Conservation (phyloP, 2,329 filamentous ascomycete species). For the Cercospora nicotianae region DNA sequence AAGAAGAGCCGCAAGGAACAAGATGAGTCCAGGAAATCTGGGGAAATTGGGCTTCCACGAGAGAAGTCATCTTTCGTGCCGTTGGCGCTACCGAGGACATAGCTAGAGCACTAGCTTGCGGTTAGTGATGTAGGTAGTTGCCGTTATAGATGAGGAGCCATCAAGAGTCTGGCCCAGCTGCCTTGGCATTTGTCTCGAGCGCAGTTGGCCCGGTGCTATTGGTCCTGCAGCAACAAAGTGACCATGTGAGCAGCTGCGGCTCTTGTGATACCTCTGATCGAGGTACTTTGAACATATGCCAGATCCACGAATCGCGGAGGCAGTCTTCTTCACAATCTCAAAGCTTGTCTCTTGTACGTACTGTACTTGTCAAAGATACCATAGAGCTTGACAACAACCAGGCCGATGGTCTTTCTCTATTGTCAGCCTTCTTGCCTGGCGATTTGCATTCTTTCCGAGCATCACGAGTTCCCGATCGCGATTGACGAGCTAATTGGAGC, state of each 20-base stretch:
- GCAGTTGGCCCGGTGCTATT: background rate
- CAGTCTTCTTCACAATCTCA: background rate
- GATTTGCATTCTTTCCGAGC: background rate
- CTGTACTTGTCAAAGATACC: background rate
- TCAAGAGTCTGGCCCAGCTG: background rate
- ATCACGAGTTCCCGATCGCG: background rate
- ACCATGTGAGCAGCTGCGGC: background rate
- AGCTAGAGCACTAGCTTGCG: background rate
- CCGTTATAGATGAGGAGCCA: background rate
- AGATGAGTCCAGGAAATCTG: background rate
- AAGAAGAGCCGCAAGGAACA: background rate
- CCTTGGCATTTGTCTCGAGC: background rate
- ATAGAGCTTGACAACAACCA: background rate
- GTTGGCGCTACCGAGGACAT: background rate
- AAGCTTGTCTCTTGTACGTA: background rate
- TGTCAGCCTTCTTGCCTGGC: background rate
- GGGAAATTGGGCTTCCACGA: conserved; percentile 6
- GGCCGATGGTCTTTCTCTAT: background rate
- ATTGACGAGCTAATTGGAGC: background rate
- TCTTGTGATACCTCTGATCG: background rate
- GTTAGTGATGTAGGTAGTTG: background rate
- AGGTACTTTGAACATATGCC: background rate
- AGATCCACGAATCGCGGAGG: background rate
- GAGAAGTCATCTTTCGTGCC: background rate
- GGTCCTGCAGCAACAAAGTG: background rate